Evolutionary conservation across 441 rosid genomes (phyloP), one percentile per base, ranked within the genome.

Genomic region (Erodium texanum): DNA sequence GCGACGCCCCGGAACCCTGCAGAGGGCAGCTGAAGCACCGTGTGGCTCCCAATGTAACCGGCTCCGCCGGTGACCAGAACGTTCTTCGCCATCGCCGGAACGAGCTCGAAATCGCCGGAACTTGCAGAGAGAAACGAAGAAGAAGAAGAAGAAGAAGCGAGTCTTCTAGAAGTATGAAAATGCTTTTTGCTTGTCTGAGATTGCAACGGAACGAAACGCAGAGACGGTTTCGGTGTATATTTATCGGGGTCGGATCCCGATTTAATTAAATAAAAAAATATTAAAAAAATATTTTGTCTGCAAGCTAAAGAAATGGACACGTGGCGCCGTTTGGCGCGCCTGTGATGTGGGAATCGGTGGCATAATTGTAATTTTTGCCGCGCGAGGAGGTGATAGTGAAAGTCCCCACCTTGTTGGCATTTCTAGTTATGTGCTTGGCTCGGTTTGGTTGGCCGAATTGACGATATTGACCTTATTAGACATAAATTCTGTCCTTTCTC

Each of bases 31-130:
- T 89, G 97, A 68, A 90, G 87, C n/a, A 90, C 98, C 0, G 97
- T 90, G 81, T 90, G 98, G 68, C 86, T 89, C 1, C 98, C 98
- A 70, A 90, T 93, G 72, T 89, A 93, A 58, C 98, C 98, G 71
- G 97, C 92, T 14, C 98, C 98, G 7, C 98, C 98, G 62, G 93
- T 89, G 15, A 93, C 97, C 66, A 93, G 77, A 63, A 93, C 69
- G 65, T 19, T 84, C 68, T 69, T 74, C 69, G 80, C 76, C 95
- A 84, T 86, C 20, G 20, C 58, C 58, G 7, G 18, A 64, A 20
- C 19, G 63, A 43, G 6, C 19, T 50, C 58, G 58, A n/a, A 50
- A 4, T 12, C 58, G 58, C 58, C 58, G 58, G 58, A 16, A n/a
- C 4, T 16, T 15, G 58, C 20, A 50, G 58, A 15, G 56, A 48